Conservation (phyloP, 352 stramenopile genomes). For the Globisporangium okanoganense region DNA sequence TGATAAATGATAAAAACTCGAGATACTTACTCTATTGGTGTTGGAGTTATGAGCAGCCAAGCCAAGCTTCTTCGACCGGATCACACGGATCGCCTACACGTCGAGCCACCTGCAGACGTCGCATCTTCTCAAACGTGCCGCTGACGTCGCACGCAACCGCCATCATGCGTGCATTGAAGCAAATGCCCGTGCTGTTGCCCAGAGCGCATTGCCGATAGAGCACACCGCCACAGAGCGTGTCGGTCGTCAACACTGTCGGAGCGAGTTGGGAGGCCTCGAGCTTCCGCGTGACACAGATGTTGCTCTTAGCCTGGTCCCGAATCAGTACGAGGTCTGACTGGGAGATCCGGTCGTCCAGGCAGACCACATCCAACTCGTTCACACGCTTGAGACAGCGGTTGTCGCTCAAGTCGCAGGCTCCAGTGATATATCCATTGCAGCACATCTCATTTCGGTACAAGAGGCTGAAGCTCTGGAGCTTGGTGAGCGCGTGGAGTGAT, state of each 20-base stretch:
- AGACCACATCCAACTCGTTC: not conserved
- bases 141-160: not conserved
- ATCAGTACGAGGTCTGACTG: not conserved
- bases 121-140: not conserved
- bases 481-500: constrained; percentile 12
- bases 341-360: not conserved
- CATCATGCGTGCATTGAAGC: constrained; percentile 11
- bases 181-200: constrained; percentile 1
- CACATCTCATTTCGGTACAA: constrained; percentile 14
- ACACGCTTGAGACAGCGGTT: not conserved
- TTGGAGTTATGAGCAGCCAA: constrained; percentile 5
- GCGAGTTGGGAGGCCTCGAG: no score
- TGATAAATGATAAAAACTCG: no score
- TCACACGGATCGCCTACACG: not conserved
- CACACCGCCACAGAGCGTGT: not conserved
- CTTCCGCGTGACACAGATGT: no score
- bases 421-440: constrained; percentile 18
- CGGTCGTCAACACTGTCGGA: no score
- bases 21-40: no score
- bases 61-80: not conserved
- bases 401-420: not conserved
- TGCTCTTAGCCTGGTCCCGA: no score
- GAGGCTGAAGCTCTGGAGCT: constrained; percentile 8
- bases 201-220: not conserved
- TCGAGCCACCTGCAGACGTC: constrained; percentile 1